Evolutionary conservation across 2,329 filamentous ascomycete genomes (phyloP).

Genomic region (Sphaerulina musiva): DNA sequence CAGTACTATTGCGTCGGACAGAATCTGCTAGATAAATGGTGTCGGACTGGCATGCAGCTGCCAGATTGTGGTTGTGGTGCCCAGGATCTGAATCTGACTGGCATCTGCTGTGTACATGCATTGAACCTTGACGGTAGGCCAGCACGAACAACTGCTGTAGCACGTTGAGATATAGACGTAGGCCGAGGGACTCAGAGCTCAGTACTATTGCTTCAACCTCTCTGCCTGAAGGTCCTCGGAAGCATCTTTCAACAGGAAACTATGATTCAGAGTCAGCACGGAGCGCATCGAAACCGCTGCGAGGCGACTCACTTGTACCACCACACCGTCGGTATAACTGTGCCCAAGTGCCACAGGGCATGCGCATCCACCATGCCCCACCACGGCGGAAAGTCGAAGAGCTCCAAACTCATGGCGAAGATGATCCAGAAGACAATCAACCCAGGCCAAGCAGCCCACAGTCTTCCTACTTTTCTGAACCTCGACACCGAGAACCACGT

Average conservation of each 20-base stretch:
- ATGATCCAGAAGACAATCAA: conserved; percentile 88
- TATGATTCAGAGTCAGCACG: conserved; percentile 36
- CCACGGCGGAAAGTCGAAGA: conserved; percentile 87
- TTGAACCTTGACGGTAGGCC: too few relatives aligned
- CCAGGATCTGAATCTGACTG: too few relatives aligned
- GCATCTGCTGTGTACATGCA: too few relatives aligned
- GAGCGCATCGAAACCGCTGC: neutral
- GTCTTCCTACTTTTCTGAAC: conserved; percentile 63
- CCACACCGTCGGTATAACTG: conserved; percentile 76
- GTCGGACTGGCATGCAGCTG: too few relatives aligned
- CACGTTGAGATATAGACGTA: too few relatives aligned
- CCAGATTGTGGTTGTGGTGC: too few relatives aligned
- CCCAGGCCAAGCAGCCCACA: conserved; percentile 85
- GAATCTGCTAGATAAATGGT: too few relatives aligned
- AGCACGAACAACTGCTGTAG: too few relatives aligned
- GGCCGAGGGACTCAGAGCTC: neutral
- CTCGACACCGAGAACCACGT: conserved; percentile 70
- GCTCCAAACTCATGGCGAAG: conserved; percentile 87
- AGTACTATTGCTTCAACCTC: conserved; percentile 59
- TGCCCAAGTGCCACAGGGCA: conserved; percentile 91
- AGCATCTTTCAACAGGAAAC: conserved; percentile 80
- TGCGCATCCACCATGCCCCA: conserved; percentile 83
- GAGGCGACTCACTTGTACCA: conserved; percentile 79
- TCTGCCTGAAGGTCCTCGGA: conserved; percentile 70
- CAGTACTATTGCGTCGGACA: too few relatives aligned